These are phyloP conservation scores for Schizophyllum amplum DNA, from an alignment of 1,284 basidiomycete species.

Conservation along the genomic window DNA sequence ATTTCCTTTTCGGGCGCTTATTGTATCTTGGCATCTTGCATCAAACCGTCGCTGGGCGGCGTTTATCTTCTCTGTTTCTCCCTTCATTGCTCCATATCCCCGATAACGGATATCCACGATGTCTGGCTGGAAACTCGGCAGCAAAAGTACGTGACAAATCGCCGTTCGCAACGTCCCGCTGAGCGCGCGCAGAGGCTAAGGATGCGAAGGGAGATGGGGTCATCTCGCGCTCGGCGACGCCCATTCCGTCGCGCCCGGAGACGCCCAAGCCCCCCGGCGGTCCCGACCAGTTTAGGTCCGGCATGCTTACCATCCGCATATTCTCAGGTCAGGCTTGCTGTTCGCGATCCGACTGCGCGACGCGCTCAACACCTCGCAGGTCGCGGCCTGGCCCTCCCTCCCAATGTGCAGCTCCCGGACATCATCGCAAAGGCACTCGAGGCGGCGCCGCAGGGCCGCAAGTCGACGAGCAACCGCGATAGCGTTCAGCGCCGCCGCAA, in stretches of 20 bases:
- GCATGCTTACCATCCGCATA: conserved; percentile 81
- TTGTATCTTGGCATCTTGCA: background rate
- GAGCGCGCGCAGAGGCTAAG: conserved; percentile 42
- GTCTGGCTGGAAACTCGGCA: conserved; percentile 22
- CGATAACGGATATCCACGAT: conserved; percentile 8
- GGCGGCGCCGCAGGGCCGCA: conserved; percentile 40
- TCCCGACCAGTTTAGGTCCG: conserved; percentile 62
- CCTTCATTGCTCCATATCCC: conserved; percentile 1
- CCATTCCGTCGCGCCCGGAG: conserved; percentile 61
- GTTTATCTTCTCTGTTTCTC: background rate
- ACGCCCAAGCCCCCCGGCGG: conserved; percentile 59
- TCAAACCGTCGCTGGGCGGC: background rate
- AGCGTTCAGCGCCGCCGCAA: conserved; percentile 84
- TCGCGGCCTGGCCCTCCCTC: conserved; percentile 67
- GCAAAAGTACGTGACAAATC: conserved; percentile 26
- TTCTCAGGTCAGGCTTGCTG: conserved; percentile 55
- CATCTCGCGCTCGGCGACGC: conserved; percentile 65
- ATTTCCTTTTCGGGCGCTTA: background rate
- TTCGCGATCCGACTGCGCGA: conserved; percentile 1
- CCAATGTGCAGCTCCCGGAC: conserved; percentile 71
- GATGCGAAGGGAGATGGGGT: conserved; percentile 59
- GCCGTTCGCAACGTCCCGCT: background rate
- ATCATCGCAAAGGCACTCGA: conserved; percentile 82
- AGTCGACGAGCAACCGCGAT: conserved; percentile 67
- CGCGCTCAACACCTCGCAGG: conserved; percentile 30